These are phyloP conservation scores for Clonostachys chloroleuca DNA, from an alignment of 2,329 filamentous ascomycete genomes.

Conservation along the genomic window DNA sequence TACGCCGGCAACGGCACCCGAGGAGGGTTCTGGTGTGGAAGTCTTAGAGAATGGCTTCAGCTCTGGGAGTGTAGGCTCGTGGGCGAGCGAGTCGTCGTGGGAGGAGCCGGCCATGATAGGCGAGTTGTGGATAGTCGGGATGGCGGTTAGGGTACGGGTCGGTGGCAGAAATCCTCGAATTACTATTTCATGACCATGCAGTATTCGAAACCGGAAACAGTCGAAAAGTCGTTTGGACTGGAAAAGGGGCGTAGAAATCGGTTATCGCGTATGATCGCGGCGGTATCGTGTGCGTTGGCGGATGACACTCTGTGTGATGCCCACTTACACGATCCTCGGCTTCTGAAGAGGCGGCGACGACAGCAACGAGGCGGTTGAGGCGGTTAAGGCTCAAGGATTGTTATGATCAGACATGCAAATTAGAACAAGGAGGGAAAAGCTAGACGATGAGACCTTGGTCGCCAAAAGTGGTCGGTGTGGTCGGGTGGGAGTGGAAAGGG, in stretches of 20 bases:
- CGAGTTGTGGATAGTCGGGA: no score
- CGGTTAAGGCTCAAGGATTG: not conserved
- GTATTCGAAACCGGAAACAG: no score
- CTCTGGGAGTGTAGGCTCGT: constrained; percentile 24
- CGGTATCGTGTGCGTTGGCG: no score
- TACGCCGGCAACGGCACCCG: constrained; percentile 29
- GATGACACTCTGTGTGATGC: not conserved
- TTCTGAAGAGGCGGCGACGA: no score
- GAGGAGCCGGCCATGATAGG: constrained; percentile 2
- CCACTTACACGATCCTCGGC: constrained; percentile 2
- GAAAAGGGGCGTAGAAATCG: no score
- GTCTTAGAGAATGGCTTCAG: constrained; percentile 1
- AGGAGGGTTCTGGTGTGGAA: not conserved
- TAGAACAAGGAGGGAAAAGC: not conserved
- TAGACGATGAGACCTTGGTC: not conserved
- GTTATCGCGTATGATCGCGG: not conserved
- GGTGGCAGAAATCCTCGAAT: no score
- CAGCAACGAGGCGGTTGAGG: not conserved
- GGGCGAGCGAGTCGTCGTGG: not conserved
- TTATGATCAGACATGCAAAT: not conserved
- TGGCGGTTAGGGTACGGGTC: no score
- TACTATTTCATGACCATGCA: no score
- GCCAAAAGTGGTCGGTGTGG: not conserved
- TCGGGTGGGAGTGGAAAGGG: not conserved
- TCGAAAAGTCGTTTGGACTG: no score